Conservation (phyloP, 1,139 yeast genomes). For the Williopsis jadinii region DNA sequence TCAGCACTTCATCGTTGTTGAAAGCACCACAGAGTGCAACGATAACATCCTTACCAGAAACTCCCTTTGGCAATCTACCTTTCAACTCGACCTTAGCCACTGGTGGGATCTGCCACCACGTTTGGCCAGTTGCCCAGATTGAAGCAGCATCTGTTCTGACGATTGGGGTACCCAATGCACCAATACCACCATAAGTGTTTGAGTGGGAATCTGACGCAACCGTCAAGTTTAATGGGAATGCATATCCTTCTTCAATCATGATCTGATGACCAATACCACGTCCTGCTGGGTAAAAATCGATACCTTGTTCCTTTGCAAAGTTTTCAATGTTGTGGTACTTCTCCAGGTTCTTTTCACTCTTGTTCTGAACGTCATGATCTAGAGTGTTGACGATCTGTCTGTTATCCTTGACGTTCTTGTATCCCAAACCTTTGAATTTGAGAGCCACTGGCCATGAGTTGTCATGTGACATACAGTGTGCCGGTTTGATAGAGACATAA, state of each 20-base stretch:
- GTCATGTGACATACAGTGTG: slow-evolving; percentile 98
- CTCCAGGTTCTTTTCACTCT: slow-evolving; percentile 75
- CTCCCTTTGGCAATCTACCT: slow-evolving; percentile 79
- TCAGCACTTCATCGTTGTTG: slow-evolving; percentile 92
- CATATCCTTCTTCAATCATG: slow-evolving; percentile 98
- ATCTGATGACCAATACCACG: slow-evolving; percentile 98
- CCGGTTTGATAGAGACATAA: slow-evolving; percentile 90
- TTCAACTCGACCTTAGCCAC: slow-evolving; percentile 88
- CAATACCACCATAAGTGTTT: slow-evolving; percentile 96
- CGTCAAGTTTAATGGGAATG: slow-evolving; percentile 86
- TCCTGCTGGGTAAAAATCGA: slow-evolving; percentile 97
- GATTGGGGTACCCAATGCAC: slow-evolving; percentile 92
- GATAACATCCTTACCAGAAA: slow-evolving; percentile 94
- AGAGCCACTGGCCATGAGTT: slow-evolving; percentile 99
- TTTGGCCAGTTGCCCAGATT: slow-evolving; percentile 98
- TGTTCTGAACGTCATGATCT: slow-evolving; percentile 97
- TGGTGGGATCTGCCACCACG: slow-evolving; percentile 99
- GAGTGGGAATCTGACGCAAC: slow-evolving; percentile 98
- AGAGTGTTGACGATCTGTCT: slow-evolving; percentile 91
- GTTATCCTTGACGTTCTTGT: slow-evolving; percentile 71
- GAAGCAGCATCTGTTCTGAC: slow-evolving; percentile 99
- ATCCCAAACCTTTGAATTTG: slow-evolving; percentile 93
- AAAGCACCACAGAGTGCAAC: slow-evolving; percentile 93
- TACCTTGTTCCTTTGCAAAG: slow-evolving; percentile 87
- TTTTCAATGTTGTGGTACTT: slow-evolving; percentile 84